Base-by-base conservation (phyloP, 495 filamentous ascomycete genomes). In the Parathielavia hyrcaniae region DNA sequence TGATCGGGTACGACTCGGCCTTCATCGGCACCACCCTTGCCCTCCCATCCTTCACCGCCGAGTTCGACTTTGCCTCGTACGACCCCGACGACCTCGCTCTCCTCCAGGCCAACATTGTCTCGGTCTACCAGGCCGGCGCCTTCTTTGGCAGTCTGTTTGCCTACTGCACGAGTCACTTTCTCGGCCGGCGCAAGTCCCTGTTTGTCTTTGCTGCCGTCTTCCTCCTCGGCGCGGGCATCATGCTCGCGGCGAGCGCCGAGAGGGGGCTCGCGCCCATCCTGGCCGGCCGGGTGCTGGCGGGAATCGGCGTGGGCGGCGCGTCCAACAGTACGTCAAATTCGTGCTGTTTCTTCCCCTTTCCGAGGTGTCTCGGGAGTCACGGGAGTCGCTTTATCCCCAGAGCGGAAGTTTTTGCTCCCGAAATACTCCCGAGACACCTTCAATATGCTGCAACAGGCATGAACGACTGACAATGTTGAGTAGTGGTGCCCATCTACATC, bases 1-100 rank as follows among this genome's bases (percentile, higher is more conserved):
- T 82, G 81, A 87, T 86, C 62, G 85, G 86, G 38, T 88, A 87
- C 66, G 84, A 86, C 61, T 80, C 77, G 56, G 81, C 83, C 54
- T 88, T 88, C 72, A 87, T 88, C 51, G 86, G 86, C 57, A 85
- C 80, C 8, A 87, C 84, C 1, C 75, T 87, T 20, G 80, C 83
- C 16, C 71, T 87, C 39, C 62, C 71, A 0, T 85, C 85, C 7
- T 88, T 87, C 70, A 69, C 72, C 51, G 36, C 62, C 1, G 83
- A 85, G 64, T 87, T 88, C 59, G 67, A 74, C 32, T 76, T 84
- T 35, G 66, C 74, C 32, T 60, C 76, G 16, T 75, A 79, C 68
- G 58, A 65, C 5, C 57, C 61, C 0, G 52, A 65, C 6, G 48
- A 73, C 23, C 66, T 79, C 41, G 72, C 75, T 40, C 69, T 85